Base-by-base conservation (phyloP, 2,329 filamentous ascomycete species). In the Macrophomina phaseolina region DNA sequence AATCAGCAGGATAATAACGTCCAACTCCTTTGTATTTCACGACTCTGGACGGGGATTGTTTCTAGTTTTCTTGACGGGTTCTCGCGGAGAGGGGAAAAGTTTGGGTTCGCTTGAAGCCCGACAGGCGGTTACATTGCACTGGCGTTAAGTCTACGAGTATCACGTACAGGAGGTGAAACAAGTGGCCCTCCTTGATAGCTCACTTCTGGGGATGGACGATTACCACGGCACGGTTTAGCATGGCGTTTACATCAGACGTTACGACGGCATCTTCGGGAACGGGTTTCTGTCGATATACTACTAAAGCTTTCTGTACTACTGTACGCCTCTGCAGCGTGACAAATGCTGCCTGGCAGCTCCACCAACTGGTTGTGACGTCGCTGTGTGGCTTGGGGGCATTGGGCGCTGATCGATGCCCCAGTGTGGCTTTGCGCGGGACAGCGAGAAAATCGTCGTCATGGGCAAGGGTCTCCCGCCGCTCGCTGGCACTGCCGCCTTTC, bases 171-270 rank as follows among this genome's bases (percentile, higher is more conserved):
- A 67, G 68, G 68, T 69, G 53, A 56, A 69, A 64, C 68, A 69
- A 42, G 68, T 69, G 68, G 68, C 68, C 68, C 68, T 69, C 56
- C 56, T 60, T 30, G 56, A 67, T 66, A 56, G 53, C 64, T 60
- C 45, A 40, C 28, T 45, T 66, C 14, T 52, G 64, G 64, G 64
- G 64, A 61, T 34, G 55, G 36, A 61, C 34, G 64, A 66, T 66
- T 66, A 52, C 46, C 55, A 66, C 55, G 64, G 64, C 55, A 66
- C 30, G 64, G 53, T 48, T 66, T 66, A 66, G 64, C 64, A 66
- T 52, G 64, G 64, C 64, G 64, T 66, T 66, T 61, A 45, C 64
- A 61, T 60, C 32, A 66, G 53, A 60, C 64, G 34, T 53, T n/a
- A 65, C 63, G 55, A 66, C 52, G 61, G 61, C 32, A 66, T 66